These are phyloP conservation scores for Stemphylium lycopersici DNA, from an alignment of 2,329 filamentous ascomycete species.

Conservation along the genomic window DNA sequence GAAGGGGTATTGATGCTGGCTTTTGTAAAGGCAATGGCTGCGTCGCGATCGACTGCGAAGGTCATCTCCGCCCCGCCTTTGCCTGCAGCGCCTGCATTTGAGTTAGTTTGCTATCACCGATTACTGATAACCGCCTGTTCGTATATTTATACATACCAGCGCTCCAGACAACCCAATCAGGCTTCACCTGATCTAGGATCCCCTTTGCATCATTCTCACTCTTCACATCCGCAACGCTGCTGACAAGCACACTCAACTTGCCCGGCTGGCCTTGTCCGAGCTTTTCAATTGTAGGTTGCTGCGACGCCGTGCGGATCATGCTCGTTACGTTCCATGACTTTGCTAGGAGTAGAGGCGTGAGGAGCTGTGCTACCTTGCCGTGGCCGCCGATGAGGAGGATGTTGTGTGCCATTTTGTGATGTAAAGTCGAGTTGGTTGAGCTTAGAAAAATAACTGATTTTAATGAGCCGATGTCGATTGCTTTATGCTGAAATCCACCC, in stretches of 20 bases:
- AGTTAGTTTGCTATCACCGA: neutral
- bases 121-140: neutral
- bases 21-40: constrained; percentile 61
- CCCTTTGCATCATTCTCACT: constrained; percentile 65
- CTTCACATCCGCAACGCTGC: constrained; percentile 74
- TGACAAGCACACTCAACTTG: constrained; percentile 71
- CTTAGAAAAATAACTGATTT: neutral
- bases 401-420: constrained; percentile 38
- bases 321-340: constrained; percentile 79
- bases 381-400: constrained; percentile 80
- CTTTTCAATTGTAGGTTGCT: constrained; percentile 67
- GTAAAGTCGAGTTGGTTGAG: neutral
- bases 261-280: constrained; percentile 65
- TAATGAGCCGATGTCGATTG: too few relatives aligned
- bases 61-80: constrained; percentile 60
- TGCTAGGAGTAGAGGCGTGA: constrained; percentile 77
- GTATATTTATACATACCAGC: constrained; percentile 58
- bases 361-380: constrained; percentile 75
- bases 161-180: constrained; percentile 72
- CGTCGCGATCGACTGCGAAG: constrained; percentile 59
- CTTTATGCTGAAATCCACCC: neutral
- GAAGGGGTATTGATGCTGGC: constrained; percentile 53
- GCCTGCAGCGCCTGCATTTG: constrained; percentile 57
- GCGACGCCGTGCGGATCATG: constrained; percentile 75
- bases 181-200: constrained; percentile 66